Base-by-base conservation (phyloP, 805 yeast species). In the Candida hispaniensis region DNA sequence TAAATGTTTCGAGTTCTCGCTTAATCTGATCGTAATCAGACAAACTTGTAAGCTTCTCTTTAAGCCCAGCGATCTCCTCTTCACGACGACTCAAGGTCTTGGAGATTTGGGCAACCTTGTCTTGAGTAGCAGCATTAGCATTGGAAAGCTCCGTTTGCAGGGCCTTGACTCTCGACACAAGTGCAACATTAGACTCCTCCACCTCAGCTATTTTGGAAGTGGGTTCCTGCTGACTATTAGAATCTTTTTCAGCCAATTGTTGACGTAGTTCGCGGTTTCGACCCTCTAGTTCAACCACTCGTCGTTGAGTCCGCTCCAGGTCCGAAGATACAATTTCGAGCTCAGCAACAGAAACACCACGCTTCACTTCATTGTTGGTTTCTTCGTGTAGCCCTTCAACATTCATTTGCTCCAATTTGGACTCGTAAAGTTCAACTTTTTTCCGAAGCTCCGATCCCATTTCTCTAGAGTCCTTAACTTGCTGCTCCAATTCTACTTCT, bases 1-100 rank as follows among this genome's bases (percentile, higher is more conserved):
- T 73, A 41, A 85, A 53, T 15, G 83, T 69, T 12, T 67, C 69
- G 44, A 86, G 60, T 48, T 86, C 95, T 32, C 71, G 69, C 52
- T 82, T 83, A 30, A 85, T 52, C 42, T 81, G 85, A 34, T 79
- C 85, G 54, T 86, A 85, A 51, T 85, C 94, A 2, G 66, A 58
- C 34, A 73, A 70, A 18, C 60, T 54, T 3, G 59, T 58, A 26
- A 78, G 50, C 39, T 69, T 67, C 15, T 59, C 57, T 47, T 69
- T 70, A 44, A 79, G 58, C 4, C 53, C 50, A 7, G 60, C 61
- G 15, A 71, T 54, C 50, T 79, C 88, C 10, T 55, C 53, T n/a
- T 32, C 36, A 14, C 36, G 7, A 23, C 36, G 12, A 11, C 15
- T 9, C 3, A 23, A 27, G 3, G 28, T 23, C 28, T 32, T 32